Percentiles rank a stretch among this genome's conserved stretches.
Evolutionary conservation across 1,139 yeast genomes (phyloP).

Genomic region (Blastobotrys persicus): DNA sequence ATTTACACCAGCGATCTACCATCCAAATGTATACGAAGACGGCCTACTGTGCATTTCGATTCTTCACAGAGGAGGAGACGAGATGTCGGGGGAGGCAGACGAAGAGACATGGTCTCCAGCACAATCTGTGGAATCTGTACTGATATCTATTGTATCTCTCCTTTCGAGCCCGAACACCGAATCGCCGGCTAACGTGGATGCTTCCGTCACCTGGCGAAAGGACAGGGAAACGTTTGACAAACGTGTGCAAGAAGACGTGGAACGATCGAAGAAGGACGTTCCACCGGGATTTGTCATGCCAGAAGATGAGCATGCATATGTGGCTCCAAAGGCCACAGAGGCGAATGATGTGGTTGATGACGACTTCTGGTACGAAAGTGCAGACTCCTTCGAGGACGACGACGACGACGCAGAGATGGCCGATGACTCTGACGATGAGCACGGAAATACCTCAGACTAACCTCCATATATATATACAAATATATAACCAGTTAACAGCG

Average conservation of each 20-base stretch:
- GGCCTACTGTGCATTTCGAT: constrained; percentile 92
- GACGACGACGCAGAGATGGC: constrained; percentile 31
- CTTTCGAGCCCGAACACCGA: constrained; percentile 90
- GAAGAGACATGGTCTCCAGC: constrained; percentile 91
- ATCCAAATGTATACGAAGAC: constrained; percentile 91
- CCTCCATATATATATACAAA: neutral
- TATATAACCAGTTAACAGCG: too few relatives aligned
- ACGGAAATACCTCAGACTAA: constrained; percentile 11
- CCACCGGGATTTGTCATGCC: constrained; percentile 88
- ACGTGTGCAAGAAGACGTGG: constrained; percentile 80
- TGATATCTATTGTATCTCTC: constrained; percentile 83
- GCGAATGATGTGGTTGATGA: constrained; percentile 73
- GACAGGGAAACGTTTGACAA: constrained; percentile 76
- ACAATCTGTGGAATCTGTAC: constrained; percentile 87
- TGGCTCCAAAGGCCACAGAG: constrained; percentile 43
- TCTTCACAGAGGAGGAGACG: constrained; percentile 85
- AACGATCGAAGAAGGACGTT: constrained; percentile 75
- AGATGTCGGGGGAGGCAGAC: constrained; percentile 86
- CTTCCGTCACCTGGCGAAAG: constrained; percentile 87
- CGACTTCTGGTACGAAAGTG: constrained; percentile 82
- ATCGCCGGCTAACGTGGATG: constrained; percentile 96
- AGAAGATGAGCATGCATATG: constrained; percentile 59
- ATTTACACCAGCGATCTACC: constrained; percentile 92
- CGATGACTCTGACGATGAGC: constrained; percentile 37
- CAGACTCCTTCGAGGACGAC: constrained; percentile 59